Percentiles rank a stretch among this genome's conserved stretches.
phyloP scores from a whole-genome alignment of 192 early-diverging fungal species.

The Martensiomyces pterosporus region DNA sequence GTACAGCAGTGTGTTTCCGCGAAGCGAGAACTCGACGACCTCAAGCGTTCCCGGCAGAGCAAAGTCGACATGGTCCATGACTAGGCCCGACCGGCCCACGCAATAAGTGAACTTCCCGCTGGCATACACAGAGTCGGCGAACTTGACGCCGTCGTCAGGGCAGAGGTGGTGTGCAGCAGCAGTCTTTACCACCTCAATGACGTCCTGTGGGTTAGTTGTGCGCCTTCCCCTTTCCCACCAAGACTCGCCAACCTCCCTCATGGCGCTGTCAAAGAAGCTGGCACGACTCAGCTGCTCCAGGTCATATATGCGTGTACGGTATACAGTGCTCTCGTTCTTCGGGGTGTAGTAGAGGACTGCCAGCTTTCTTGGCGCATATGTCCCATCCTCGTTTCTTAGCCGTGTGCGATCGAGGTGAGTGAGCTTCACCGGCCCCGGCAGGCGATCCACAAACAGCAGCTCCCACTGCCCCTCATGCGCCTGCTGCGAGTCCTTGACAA shows the following conservation, averaged over 20 bases:
- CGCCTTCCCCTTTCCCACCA: slow-evolving; percentile 19
- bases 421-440: slow-evolving; percentile 38
- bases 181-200: slow-evolving; percentile 6
- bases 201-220: slow-evolving; percentile 7
- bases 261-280: slow-evolving; percentile 11
- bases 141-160: slow-evolving; percentile 20
- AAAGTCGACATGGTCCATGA: slow-evolving; percentile 17
- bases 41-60: slow-evolving; percentile 32
- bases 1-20: slow-evolving; percentile 39
- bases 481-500: slow-evolving; percentile 4
- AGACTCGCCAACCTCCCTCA: slow-evolving; percentile 1
- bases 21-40: slow-evolving; percentile 47
- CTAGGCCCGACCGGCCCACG: slow-evolving; percentile 26
- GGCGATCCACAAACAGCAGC: slow-evolving; percentile 44
- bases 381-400: slow-evolving; percentile 25
- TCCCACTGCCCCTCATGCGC: slow-evolving; percentile 26
- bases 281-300: slow-evolving; percentile 29
- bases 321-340: slow-evolving; percentile 23
- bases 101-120: slow-evolving; percentile 22
- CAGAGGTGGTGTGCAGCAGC: slow-evolving; percentile 19
- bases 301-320: slow-evolving; percentile 37
- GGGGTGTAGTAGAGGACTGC: slow-evolving; percentile 42
- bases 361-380: slow-evolving; percentile 30
- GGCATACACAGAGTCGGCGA: slow-evolving; percentile 35
- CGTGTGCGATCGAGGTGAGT: slow-evolving; percentile 41